Evolutionary conservation across 2,329 filamentous ascomycete species (phyloP), one percentile per base, ranked within the genome.

Genomic region (Neospermospora avenae): DNA sequence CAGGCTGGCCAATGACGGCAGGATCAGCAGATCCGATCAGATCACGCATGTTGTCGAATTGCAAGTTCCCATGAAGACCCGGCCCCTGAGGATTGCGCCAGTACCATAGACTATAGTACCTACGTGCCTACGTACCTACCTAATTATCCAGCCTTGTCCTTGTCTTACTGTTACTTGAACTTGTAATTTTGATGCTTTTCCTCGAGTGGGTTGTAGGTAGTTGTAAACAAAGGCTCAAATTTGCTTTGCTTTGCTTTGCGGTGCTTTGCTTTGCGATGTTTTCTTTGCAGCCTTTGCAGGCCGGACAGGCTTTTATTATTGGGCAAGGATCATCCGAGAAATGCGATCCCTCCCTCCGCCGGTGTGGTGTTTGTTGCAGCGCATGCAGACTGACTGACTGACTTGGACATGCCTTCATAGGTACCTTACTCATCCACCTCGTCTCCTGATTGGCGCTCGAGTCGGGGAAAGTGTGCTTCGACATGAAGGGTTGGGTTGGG

Each of bases 311-410:
- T 42, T 7, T 54, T 28, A 25, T 42, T 25, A 59, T 59, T 57
- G 57, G 60, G 34, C 60, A 59, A 55, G 60, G 60, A 62, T 62
- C 57, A 20, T 46, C 60, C 52, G 46, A 54, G 37, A 45, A 52
- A 51, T 49, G 51, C 51, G 24, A n/a, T 25, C 45, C 18, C 52
- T 18, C 39, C 39, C 18, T 3, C n/a, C 18, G n/a, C n/a, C 3
- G 39, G 39, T 11, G 11, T 37, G 46, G 34, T 60, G 57, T 59
- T 59, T 59, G 52, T 53, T 37, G 8, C 48, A 35, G 18, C 10
- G n/a, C 18, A 37, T 53, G 48, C 31, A 28, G 37, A 42, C 39
- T n/a, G 14, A 31, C 56, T 39, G 37, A 39, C 37, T 39, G 39
- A n/a, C 39, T n/a, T 39, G 35, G 35, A 39, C 35, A 11, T 13